phyloP scores from a whole-genome alignment of 495 filamentous ascomycete genomes.

The Podospora pseudopauciseta region DNA sequence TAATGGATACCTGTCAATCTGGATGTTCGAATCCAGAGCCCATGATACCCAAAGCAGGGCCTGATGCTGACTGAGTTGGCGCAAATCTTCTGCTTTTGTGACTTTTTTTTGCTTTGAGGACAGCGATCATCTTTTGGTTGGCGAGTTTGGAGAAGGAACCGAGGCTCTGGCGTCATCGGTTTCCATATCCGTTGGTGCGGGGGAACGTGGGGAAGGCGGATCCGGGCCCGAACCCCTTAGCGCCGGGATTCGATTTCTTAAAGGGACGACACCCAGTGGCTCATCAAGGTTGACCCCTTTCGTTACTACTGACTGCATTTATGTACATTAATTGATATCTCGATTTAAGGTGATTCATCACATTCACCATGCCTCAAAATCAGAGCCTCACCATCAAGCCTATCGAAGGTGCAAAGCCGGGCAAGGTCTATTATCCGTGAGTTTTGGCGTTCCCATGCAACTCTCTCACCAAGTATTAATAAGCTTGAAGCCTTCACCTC shows the following conservation, averaged over 20 bases:
- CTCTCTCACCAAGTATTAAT: background rate
- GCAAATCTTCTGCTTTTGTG: background rate
- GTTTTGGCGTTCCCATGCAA: conserved; percentile 17
- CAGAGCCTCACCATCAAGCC: conserved; percentile 46
- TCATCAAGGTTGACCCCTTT: background rate
- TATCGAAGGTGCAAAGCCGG: conserved; percentile 62
- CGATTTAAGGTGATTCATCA: conserved; percentile 23
- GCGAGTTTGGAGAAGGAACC: conserved; percentile 8
- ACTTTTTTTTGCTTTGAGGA: background rate
- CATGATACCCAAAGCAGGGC: conserved; percentile 31
- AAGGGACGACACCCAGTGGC: background rate
- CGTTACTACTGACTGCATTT: background rate
- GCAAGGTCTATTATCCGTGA: conserved; percentile 79
- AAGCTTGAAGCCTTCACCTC: conserved; percentile 53
- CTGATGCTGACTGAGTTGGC: conserved; percentile 14
- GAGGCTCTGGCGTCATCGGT: conserved; percentile 25
- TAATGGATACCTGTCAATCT: conserved; percentile 14
- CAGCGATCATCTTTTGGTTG: background rate
- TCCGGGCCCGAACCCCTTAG: background rate
- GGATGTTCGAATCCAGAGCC: conserved; percentile 12
- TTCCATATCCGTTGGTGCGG: conserved; percentile 17
- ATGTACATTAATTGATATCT: conserved; percentile 4
- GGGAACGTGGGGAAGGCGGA: conserved; percentile 8
- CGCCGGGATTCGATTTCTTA: background rate
- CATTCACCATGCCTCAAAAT: conserved; percentile 33